Percentiles rank a stretch among this genome's conserved stretches.
Evolutionary conservation across 192 early-diverging fungal species (phyloP).

Genomic region (Chytriomyces sp.): DNA sequence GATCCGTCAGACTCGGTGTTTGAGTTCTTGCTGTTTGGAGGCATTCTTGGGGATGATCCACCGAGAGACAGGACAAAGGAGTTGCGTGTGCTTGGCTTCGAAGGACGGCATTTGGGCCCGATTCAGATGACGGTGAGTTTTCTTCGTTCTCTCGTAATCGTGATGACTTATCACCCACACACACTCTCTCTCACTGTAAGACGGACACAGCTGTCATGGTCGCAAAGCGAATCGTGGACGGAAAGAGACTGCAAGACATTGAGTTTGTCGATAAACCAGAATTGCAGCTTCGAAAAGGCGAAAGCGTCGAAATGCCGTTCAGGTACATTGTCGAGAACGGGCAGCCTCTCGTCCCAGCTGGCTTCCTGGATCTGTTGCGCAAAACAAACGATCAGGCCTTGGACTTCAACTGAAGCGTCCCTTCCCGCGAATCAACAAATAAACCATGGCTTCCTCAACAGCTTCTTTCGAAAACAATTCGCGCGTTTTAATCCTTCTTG

Average conservation of each 20-base stretch:
- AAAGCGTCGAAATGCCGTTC: constrained; percentile 80
- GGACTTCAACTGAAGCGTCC: not conserved
- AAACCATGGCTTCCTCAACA: too few species aligned
- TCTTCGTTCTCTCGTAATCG: too few species aligned
- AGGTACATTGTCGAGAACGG: constrained; percentile 67
- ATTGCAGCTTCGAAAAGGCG: constrained; percentile 67
- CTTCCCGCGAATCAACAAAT: too few species aligned
- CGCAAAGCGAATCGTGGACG: constrained; percentile 69
- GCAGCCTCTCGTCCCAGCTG: constrained; percentile 67
- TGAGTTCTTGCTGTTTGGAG: constrained; percentile 82
- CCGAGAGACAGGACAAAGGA: constrained; percentile 55
- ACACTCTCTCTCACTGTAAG: not conserved
- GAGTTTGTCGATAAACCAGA: constrained; percentile 77
- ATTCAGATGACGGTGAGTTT: constrained; percentile 75
- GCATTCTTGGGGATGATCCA: constrained; percentile 68
- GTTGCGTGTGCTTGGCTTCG: constrained; percentile 73
- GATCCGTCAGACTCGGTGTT: constrained; percentile 55
- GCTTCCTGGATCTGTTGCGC: constrained; percentile 75
- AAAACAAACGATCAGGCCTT: constrained; percentile 67
- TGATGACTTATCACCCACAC: not conserved
- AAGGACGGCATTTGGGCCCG: constrained; percentile 72
- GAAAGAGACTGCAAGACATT: constrained; percentile 65
- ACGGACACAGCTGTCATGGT: constrained; percentile 84
- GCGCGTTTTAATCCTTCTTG: not conserved
- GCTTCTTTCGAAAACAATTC: not conserved